These are phyloP conservation scores for Tricholoma saponaceum DNA, from an alignment of 768 basidiomycete genomes.

Conservation along the genomic window DNA sequence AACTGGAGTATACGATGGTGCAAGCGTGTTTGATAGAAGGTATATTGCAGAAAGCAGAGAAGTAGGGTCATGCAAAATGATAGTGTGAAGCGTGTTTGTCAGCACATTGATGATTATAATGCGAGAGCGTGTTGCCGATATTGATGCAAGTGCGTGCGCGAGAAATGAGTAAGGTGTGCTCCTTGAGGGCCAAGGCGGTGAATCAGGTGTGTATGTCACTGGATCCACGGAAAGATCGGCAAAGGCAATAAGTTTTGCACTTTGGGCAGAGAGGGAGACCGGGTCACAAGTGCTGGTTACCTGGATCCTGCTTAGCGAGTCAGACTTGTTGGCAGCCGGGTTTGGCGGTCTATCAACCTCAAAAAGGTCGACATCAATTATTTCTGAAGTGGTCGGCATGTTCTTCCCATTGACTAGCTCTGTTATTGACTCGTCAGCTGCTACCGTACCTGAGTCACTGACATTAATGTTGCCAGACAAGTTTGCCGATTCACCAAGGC, in stretches of 20 bases:
- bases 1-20: slow-evolving; percentile 67
- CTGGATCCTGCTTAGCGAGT: not conserved
- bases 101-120: slow-evolving; percentile 63
- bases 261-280: not conserved
- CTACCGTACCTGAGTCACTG: not conserved
- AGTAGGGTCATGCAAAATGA: slow-evolving; percentile 59
- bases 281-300: not conserved
- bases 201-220: slow-evolving; percentile 35
- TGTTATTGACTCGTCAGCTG: not conserved
- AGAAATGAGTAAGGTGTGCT: slow-evolving; percentile 70
- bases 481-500: not conserved
- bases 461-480: not conserved
- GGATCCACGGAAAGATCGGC: slow-evolving; percentile 46
- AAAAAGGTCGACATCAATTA: slow-evolving; percentile 9
- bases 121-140: slow-evolving; percentile 69
- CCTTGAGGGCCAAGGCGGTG: slow-evolving; percentile 38
- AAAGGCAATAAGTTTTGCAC: slow-evolving; percentile 1
- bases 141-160: slow-evolving; percentile 52
- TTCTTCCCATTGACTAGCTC: not conserved
- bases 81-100: slow-evolving; percentile 70
- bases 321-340: not conserved
- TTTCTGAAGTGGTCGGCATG: not conserved
- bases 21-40: slow-evolving; percentile 76
- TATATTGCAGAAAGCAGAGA: slow-evolving; percentile 78
- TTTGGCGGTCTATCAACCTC: not conserved